phyloP scores from a whole-genome alignment of 805 yeast genomes.

The Candida alai region DNA sequence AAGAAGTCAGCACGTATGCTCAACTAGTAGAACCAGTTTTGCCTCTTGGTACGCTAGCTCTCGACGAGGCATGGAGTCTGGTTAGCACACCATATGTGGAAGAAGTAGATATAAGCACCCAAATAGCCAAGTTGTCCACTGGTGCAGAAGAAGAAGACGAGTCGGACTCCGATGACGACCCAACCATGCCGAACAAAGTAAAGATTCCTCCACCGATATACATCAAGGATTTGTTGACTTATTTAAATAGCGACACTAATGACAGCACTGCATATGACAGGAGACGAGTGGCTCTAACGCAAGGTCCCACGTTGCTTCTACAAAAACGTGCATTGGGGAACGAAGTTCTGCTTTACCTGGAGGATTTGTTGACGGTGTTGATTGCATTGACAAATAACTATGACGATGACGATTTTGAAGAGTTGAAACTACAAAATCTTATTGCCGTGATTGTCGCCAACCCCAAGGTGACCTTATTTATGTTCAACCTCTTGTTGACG shows the following conservation, averaged over 20 bases:
- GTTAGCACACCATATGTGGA: slow-evolving; percentile 14
- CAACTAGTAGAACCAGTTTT: slow-evolving; percentile 15
- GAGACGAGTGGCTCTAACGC: slow-evolving; percentile 45
- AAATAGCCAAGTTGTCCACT: background rate
- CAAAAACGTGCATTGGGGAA: slow-evolving; percentile 41
- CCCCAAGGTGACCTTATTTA: slow-evolving; percentile 39
- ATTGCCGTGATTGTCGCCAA: slow-evolving; percentile 59
- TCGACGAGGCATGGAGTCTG: slow-evolving; percentile 19
- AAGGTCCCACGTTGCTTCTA: slow-evolving; percentile 58
- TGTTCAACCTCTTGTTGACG: slow-evolving; percentile 47
- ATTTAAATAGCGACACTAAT: slow-evolving; percentile 45
- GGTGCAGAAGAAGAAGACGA: slow-evolving; percentile 13
- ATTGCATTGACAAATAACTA: slow-evolving; percentile 54
- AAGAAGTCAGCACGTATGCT: slow-evolving; percentile 24
- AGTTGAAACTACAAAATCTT: slow-evolving; percentile 59
- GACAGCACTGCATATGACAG: slow-evolving; percentile 47
- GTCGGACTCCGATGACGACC: slow-evolving; percentile 51
- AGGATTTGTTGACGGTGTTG: slow-evolving; percentile 48
- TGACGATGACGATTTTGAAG: slow-evolving; percentile 58
- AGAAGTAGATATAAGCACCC: slow-evolving; percentile 14
- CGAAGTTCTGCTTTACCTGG: slow-evolving; percentile 59
- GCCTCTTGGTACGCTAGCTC: background rate
- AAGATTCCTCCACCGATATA: slow-evolving; percentile 56
- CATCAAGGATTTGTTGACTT: slow-evolving; percentile 64
- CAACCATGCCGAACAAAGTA: slow-evolving; percentile 33